Base-by-base conservation (phyloP, 257 asterid genomes). In the Euphrasia confusa region DNA sequence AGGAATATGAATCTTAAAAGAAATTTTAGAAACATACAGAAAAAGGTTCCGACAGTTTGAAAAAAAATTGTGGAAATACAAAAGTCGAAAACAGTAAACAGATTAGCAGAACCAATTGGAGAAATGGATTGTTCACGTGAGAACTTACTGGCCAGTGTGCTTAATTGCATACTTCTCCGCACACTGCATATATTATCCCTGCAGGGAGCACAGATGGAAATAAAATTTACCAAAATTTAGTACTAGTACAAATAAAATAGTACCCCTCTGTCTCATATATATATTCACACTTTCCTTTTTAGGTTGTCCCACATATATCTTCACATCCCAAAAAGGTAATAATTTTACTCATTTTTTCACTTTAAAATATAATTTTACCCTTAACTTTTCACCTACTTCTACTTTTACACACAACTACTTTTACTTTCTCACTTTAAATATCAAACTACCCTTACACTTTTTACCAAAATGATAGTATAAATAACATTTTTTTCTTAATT, bases 181-280 rank as follows among this genome's bases (percentile, higher is more conserved):
- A 83, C 84, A 48, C 68, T 89, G 74, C 96, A 89, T 68, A 92
- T 83, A 65, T 83, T 79, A 61, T 93, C 97, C 99, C 99, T 93
- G 76, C 80, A 81, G 44, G 66, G 61, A 60, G 64, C 49, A 71
- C 28, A 55, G 11, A 52, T 10, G 40, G 58, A 44, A 58, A 66
- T 13, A 14, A 72, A 27, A 70, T 42, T 32, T n/a, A 14, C 47
- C 45, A 15, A 54, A 52, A 63, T 15, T 15, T 45, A 55, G 45
- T 35, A 70, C 27, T 21, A 21, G 24, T 60, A 52, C 54, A 73
- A 54, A 21, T 35, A 24, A 60, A 75, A 59, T 24, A 63, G 24
- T 21, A 21, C 1, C 24, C 24, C 24, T 21, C 24, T 21, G 24
- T 21, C 24, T 21, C 24, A 21, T 21, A 21, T 21, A 21, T 21